Conservation (phyloP, 148 eudicot species). For the Cornus florida region DNA sequence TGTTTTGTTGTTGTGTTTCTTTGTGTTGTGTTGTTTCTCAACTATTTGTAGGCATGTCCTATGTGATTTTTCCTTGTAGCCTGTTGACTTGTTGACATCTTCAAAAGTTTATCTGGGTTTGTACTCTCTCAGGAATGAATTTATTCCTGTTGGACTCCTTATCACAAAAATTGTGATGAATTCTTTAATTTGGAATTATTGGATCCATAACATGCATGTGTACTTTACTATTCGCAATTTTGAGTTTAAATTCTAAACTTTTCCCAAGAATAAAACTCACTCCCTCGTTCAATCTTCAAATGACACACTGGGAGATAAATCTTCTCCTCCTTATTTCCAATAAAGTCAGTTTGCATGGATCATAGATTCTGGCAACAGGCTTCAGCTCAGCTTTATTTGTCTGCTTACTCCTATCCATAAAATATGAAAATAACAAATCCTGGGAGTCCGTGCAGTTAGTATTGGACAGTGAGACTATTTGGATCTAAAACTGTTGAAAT, state of each 20-base stretch:
- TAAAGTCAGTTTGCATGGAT: too few species aligned
- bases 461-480: neutral
- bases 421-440: too few species aligned
- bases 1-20: neutral
- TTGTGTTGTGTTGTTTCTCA: neutral
- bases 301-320: neutral
- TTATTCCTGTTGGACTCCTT: neutral
- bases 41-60: neutral
- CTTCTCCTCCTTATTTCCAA: neutral
- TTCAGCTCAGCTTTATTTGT: neutral
- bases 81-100: neutral
- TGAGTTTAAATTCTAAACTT: neutral
- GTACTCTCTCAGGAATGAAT: neutral
- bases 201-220: neutral
- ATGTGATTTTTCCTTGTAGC: neutral
- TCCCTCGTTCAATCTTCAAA: neutral
- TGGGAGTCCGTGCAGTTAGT: neutral
- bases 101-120: neutral
- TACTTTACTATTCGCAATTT: neutral
- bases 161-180: neutral
- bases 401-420: neutral
- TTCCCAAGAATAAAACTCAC: neutral
- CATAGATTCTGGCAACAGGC: neutral
- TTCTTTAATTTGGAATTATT: too few species aligned
- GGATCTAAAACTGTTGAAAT: neutral